Percentiles rank a stretch among this genome's conserved stretches.
phyloP scores from a whole-genome alignment of 2,329 filamentous ascomycete species.

The Mollisiaceae sp. region DNA sequence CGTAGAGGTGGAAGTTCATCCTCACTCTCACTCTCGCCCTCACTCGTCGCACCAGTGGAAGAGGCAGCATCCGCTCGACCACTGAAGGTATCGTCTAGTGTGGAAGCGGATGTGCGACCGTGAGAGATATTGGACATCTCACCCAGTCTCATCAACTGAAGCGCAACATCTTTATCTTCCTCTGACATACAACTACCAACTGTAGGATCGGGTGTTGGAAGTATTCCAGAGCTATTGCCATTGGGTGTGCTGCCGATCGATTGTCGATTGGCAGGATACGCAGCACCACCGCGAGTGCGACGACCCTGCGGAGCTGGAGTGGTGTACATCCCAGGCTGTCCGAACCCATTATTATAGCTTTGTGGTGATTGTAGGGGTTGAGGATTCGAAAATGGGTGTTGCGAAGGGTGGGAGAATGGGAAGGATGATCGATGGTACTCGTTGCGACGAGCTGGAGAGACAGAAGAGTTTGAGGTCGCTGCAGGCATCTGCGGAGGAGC shows the following conservation, averaged over 20 bases:
- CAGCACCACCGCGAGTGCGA: conserved; percentile 68
- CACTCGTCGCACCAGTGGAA: conserved; percentile 83
- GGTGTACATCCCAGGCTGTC: conserved; percentile 63
- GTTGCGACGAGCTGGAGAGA: conserved; percentile 86
- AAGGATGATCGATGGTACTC: conserved; percentile 72
- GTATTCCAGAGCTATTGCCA: conserved; percentile 60
- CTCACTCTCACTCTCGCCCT: conserved; percentile 73
- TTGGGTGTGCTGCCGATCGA: conserved; percentile 49
- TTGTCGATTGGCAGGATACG: conserved; percentile 52
- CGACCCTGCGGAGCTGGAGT: conserved; percentile 66
- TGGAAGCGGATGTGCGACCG: conserved; percentile 90
- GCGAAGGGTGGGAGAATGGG: conserved; percentile 76
- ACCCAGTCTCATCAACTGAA: conserved; percentile 94
- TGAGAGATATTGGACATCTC: conserved; percentile 94
- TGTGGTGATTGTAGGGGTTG: conserved; percentile 85
- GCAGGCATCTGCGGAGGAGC: conserved; percentile 93
- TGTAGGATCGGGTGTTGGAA: conserved; percentile 96
- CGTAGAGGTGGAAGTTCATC: conserved; percentile 63
- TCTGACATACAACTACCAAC: conserved; percentile 97
- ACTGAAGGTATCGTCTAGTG: conserved; percentile 90
- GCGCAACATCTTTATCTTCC: conserved; percentile 89
- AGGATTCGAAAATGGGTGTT: conserved; percentile 80
- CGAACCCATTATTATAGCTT: conserved; percentile 65
- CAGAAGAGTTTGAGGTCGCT: conserved; percentile 94
- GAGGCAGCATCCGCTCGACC: conserved; percentile 85